A percentile compares a stretch with the other conserved stretches of the same genome.
These are phyloP conservation scores for Ceratocystis albifundus DNA, from an alignment of 2,329 filamentous ascomycete species.

Conservation along the genomic window DNA sequence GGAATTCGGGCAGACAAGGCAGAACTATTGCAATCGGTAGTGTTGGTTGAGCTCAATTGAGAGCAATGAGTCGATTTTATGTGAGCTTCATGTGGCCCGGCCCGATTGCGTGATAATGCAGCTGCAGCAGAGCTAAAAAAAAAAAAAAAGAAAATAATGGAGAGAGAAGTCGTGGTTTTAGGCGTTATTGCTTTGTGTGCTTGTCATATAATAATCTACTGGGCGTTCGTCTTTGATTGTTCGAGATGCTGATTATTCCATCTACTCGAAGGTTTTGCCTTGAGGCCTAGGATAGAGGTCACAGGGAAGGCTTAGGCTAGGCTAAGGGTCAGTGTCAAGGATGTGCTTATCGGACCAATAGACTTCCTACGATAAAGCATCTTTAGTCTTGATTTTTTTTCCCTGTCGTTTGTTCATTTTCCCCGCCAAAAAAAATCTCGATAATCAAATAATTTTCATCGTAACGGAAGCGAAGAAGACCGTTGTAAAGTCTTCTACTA, in stretches of 20 bases:
- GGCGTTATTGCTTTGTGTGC: neutral
- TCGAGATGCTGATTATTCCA: neutral
- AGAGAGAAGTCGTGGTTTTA: neutral
- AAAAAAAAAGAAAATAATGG: neutral
- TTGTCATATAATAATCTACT: no score
- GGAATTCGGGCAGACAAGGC: neutral
- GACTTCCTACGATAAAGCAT: neutral
- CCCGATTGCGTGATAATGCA: no score
- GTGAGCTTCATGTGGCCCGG: no score
- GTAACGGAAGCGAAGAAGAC: neutral
- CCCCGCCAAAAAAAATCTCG: constrained; percentile 23
- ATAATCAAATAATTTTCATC: constrained; percentile 18
- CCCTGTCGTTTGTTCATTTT: constrained; percentile 7
- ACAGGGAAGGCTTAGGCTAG: neutral
- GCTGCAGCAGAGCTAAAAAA: neutral
- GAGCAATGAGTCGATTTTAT: no score
- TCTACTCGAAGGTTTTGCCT: neutral
- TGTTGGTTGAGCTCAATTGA: no score
- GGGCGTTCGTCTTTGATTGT: no score
- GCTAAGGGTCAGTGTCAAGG: neutral
- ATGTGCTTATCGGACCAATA: constrained; percentile 12
- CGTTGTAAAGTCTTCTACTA: neutral
- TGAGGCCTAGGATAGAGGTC: neutral
- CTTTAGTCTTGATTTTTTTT: constrained; percentile 6
- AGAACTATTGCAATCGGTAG: neutral